A percentile compares a stretch with the other conserved stretches of the same genome.
Evolutionary conservation across 2,329 filamentous ascomycete species (phyloP).

Genomic region (Beauveria asiatica): DNA sequence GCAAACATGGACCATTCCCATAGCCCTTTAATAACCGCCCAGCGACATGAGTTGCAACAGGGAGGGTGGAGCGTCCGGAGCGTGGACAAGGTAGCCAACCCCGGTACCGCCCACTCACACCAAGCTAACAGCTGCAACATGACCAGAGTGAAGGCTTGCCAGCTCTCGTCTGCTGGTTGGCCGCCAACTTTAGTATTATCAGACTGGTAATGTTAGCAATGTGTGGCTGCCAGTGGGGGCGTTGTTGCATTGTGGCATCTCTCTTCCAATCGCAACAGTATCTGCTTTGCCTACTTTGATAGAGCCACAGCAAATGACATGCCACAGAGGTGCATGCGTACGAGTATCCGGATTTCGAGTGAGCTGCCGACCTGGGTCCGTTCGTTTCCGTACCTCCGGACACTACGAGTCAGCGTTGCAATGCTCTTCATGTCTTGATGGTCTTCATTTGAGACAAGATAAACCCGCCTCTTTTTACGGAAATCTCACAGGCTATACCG

Average conservation of each 20-base stretch:
- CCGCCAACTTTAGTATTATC: background rate
- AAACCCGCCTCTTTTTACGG: background rate
- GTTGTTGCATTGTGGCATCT: slow-evolving; percentile 9
- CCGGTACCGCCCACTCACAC: slow-evolving; percentile 5
- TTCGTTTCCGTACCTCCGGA: background rate
- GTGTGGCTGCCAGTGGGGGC: slow-evolving; percentile 3
- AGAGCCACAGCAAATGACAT: slow-evolving; percentile 3
- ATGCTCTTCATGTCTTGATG: background rate
- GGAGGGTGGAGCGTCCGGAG: slow-evolving; percentile 3
- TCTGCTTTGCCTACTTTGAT: background rate
- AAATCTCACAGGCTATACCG: too few relatives aligned
- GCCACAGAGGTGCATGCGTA: slow-evolving; percentile 1
- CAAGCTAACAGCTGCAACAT: slow-evolving; percentile 3
- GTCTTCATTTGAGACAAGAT: background rate
- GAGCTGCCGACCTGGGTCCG: background rate
- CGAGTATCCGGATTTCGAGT: background rate
- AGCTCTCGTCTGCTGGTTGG: background rate
- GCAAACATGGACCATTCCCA: background rate
- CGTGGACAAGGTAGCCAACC: background rate
- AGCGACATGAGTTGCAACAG: background rate
- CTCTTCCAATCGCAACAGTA: background rate
- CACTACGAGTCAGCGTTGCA: background rate
- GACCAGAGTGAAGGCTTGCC: background rate
- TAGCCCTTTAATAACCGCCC: background rate
- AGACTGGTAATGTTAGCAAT: background rate